phyloP scores from a whole-genome alignment of 2,329 filamentous ascomycete genomes.

The Pseudocercospora eumusae region DNA sequence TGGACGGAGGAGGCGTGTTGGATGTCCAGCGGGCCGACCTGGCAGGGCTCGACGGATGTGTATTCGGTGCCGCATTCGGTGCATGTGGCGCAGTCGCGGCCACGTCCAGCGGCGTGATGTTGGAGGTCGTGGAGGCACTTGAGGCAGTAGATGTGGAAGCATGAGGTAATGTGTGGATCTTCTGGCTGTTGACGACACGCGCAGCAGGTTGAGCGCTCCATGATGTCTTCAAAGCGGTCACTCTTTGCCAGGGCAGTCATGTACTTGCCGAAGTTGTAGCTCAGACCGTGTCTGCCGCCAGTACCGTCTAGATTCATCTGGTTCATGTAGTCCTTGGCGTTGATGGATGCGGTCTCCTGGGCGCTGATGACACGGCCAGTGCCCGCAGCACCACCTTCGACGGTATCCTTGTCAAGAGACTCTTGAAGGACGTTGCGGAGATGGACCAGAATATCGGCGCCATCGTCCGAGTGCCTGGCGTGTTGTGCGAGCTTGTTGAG shows the following conservation, averaged over 20 bases:
- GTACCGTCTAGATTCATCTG: slow-evolving; percentile 9
- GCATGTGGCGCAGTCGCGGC: slow-evolving; percentile 37
- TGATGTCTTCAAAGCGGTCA: slow-evolving; percentile 43
- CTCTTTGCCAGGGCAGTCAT: slow-evolving; percentile 42
- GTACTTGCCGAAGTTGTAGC: slow-evolving; percentile 46
- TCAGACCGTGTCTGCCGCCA: slow-evolving; percentile 43
- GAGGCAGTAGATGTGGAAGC: slow-evolving; percentile 59
- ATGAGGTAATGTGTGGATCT: slow-evolving; percentile 51
- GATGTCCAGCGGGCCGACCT: background rate
- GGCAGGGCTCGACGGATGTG: slow-evolving; percentile 12
- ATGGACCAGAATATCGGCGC: slow-evolving; percentile 22
- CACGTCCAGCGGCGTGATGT: slow-evolving; percentile 34
- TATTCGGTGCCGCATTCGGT: slow-evolving; percentile 40
- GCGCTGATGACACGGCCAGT: slow-evolving; percentile 25
- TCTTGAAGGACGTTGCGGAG: slow-evolving; percentile 28
- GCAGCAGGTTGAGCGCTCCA: slow-evolving; percentile 43
- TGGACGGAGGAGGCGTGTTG: slow-evolving; percentile 23
- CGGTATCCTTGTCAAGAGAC: slow-evolving; percentile 18
- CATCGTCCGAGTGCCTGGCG: slow-evolving; percentile 22
- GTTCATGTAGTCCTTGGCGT: slow-evolving; percentile 16
- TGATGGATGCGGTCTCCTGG: slow-evolving; percentile 22
- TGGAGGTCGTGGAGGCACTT: slow-evolving; percentile 47
- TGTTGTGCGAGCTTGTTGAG: slow-evolving; percentile 36
- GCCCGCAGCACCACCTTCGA: slow-evolving; percentile 25
- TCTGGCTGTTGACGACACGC: slow-evolving; percentile 47